Evolutionary conservation across 495 filamentous ascomycete species (phyloP).

Genomic region (Lophium mytilinum): DNA sequence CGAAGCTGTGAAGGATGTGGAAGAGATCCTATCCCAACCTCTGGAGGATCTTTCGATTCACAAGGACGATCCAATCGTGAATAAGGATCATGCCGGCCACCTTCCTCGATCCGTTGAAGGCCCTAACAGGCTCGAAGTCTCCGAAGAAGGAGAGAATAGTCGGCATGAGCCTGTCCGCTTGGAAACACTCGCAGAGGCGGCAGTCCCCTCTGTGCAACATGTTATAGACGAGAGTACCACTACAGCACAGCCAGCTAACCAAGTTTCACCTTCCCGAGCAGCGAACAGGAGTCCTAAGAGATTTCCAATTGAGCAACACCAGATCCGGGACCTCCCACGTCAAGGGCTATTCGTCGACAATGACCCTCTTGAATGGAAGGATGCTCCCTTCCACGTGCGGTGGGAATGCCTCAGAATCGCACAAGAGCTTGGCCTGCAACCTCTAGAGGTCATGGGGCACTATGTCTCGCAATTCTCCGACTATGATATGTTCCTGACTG

Average conservation of each 20-base stretch:
- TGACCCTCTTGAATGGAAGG: neutral
- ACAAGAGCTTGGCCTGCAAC: neutral
- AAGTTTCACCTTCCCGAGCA: neutral
- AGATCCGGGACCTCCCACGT: conserved; percentile 14
- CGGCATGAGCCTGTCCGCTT: too few relatives aligned
- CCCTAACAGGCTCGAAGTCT: too few relatives aligned
- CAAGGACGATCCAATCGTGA: too few relatives aligned
- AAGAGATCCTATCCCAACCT: neutral
- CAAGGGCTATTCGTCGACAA: conserved; percentile 17
- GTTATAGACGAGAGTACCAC: too few relatives aligned
- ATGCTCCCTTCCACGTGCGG: conserved; percentile 12
- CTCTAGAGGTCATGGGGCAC: neutral
- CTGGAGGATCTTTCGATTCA: neutral
- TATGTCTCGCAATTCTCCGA: neutral
- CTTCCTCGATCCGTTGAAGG: too few relatives aligned
- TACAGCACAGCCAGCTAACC: too few relatives aligned
- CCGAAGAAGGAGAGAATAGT: too few relatives aligned
- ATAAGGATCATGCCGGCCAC: too few relatives aligned
- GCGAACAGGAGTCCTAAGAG: neutral
- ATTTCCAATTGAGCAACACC: neutral
- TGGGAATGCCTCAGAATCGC: conserved; percentile 16
- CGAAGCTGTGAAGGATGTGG: neutral
- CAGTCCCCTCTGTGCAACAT: too few relatives aligned
- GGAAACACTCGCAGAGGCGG: too few relatives aligned
- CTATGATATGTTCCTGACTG: conserved; percentile 7